Evolutionary conservation across 2,329 filamentous ascomycete species (phyloP).

Genomic region (Monilinia laxa): DNA sequence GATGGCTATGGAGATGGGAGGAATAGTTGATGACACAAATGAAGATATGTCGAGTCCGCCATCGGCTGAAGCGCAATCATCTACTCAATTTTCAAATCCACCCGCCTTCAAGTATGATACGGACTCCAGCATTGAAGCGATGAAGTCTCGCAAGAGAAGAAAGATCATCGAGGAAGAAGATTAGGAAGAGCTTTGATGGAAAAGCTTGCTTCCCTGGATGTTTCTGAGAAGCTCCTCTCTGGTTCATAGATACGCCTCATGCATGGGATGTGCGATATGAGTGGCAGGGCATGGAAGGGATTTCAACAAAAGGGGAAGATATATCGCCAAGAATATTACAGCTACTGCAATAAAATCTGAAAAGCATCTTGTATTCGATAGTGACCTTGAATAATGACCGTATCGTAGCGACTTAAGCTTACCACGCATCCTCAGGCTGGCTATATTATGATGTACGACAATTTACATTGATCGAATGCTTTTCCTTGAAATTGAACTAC

Average conservation of each 20-base stretch:
- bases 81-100: background rate
- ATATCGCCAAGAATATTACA: background rate
- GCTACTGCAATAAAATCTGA: background rate
- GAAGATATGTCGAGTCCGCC: too few species aligned
- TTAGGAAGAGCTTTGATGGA: background rate
- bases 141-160: background rate
- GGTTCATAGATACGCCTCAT: too few species aligned
- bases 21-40: background rate
- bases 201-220: too few species aligned
- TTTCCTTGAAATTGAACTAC: background rate
- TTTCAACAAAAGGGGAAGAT: background rate
- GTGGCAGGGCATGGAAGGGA: background rate
- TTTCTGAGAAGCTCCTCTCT: background rate
- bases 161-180: background rate
- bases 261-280: background rate
- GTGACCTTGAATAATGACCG: background rate
- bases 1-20: background rate
- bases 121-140: fast-evolving
- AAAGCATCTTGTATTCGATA: background rate
- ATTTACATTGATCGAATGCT: background rate
- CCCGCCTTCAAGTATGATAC: background rate
- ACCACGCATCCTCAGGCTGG: background rate
- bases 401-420: background rate
- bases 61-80: background rate
- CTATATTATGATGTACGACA: background rate